phyloP scores from a whole-genome alignment of 2,329 filamentous ascomycete genomes.

The Mycosphaerelloides madeirae region DNA sequence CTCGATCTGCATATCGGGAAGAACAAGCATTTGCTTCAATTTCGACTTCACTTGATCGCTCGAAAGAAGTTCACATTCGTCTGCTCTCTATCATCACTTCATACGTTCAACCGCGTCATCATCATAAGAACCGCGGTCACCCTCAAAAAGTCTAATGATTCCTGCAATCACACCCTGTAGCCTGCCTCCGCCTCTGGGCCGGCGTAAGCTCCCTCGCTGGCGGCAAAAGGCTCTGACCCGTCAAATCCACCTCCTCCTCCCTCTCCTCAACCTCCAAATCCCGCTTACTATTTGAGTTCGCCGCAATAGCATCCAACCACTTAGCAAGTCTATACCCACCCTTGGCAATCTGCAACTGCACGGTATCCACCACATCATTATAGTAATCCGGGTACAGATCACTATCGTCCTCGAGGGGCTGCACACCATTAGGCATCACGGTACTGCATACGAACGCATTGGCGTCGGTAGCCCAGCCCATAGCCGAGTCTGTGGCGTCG shows the following conservation, averaged over 20 bases:
- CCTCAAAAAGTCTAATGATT: neutral
- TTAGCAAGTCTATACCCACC: conserved; percentile 36
- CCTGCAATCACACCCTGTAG: conserved; percentile 5
- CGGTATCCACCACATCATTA: conserved; percentile 34
- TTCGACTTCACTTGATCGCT: no score
- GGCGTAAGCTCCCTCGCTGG: conserved; percentile 1
- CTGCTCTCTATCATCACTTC: no score
- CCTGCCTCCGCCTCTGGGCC: conserved; percentile 9
- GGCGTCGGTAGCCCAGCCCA: conserved; percentile 41
- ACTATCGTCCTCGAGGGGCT: conserved; percentile 30
- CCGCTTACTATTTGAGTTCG: conserved; percentile 6
- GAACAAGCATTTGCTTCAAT: no score
- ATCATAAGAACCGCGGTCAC: no score
- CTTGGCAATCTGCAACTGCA: conserved; percentile 43
- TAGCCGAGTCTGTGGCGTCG: conserved; percentile 34
- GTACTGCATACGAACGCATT: conserved; percentile 41
- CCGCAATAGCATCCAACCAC: conserved; percentile 35
- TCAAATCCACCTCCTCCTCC: neutral
- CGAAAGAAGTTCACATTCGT: no score
- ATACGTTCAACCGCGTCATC: no score
- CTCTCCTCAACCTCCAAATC: neutral
- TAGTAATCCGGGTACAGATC: conserved; percentile 36
- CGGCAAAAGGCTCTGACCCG: neutral
- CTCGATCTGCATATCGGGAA: no score
- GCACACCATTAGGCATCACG: conserved; percentile 38